phyloP scores from a whole-genome alignment of 2,329 filamentous ascomycete species.

The Phaeosphaeria sp. region DNA sequence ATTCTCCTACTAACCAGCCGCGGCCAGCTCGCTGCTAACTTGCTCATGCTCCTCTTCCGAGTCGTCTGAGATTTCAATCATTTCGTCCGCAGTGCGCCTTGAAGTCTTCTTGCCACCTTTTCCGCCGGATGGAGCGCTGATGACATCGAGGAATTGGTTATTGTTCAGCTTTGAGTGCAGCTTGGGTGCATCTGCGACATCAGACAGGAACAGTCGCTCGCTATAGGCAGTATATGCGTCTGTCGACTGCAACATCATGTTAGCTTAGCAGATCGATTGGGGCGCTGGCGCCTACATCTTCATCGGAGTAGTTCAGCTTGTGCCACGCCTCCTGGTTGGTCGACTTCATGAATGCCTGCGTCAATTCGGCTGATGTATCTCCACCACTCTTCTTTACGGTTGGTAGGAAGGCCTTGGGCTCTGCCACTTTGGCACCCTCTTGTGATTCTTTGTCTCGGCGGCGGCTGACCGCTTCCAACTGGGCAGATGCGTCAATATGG shows the following conservation, averaged over 20 bases:
- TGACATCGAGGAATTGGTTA: constrained; percentile 67
- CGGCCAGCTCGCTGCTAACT: constrained; percentile 3
- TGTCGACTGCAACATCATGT: constrained; percentile 54
- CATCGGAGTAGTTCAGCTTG: constrained; percentile 79
- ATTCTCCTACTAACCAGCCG: background rate
- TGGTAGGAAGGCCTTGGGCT: constrained; percentile 82
- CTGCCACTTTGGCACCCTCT: constrained; percentile 53
- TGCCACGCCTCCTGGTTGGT: constrained; percentile 87
- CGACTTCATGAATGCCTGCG: constrained; percentile 75
- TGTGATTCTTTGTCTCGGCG: constrained; percentile 54
- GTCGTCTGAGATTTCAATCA: constrained; percentile 42
- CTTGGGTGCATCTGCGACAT: constrained; percentile 51
- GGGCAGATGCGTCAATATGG: constrained; percentile 84
- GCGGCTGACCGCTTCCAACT: constrained; percentile 66
- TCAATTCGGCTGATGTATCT: constrained; percentile 70
- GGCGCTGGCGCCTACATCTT: constrained; percentile 62
- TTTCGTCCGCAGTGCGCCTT: constrained; percentile 28
- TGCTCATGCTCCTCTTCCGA: constrained; percentile 30
- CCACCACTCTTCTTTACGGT: constrained; percentile 79
- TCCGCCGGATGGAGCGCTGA: constrained; percentile 60
- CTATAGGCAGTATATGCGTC: constrained; percentile 79
- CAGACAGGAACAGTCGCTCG: constrained; percentile 69
- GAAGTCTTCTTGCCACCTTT: constrained; percentile 46
- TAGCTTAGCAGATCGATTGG: constrained; percentile 2
- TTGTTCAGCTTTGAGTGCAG: constrained; percentile 63